phyloP scores from a whole-genome alignment of 345 rosid species.

The Hevea brasiliensis region DNA sequence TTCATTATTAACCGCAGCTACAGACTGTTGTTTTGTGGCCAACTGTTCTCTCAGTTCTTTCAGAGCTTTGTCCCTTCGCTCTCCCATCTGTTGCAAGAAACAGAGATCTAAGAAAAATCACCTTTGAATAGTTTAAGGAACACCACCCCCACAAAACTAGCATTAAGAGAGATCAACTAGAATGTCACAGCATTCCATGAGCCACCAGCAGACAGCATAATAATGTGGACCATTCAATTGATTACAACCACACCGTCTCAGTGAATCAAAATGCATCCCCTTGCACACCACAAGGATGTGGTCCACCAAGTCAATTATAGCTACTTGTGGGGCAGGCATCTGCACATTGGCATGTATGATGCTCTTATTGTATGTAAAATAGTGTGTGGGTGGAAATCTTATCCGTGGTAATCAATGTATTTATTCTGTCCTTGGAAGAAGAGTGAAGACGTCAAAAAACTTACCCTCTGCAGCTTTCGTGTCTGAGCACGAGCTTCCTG shows the following conservation, averaged over 20 bases:
- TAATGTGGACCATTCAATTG: conserved; percentile 5
- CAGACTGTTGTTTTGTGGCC: conserved; percentile 44
- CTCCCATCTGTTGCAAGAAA: conserved; percentile 61
- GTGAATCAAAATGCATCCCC: neutral
- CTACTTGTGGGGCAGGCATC: neutral
- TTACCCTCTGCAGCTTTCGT: conserved; percentile 78
- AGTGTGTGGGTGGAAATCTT: neutral
- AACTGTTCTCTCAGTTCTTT: conserved; percentile 70
- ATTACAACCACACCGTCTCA: neutral
- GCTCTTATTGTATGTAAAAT: neutral
- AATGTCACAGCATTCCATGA: neutral
- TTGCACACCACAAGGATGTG: neutral
- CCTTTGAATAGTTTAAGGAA: neutral
- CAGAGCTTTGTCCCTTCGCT: conserved; percentile 70
- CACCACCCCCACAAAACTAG: neutral
- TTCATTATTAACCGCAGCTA: conserved; percentile 25
- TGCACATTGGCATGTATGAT: neutral
- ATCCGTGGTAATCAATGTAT: neutral
- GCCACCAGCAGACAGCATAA: neutral
- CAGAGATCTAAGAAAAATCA: neutral
- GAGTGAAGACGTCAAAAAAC: neutral
- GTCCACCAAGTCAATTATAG: neutral
- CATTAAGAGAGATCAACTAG: neutral
- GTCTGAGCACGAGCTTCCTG: conserved; percentile 85
- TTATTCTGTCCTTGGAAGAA: neutral